phyloP scores from a whole-genome alignment of 2,329 filamentous ascomycete species.

The Penicillium brevicompactum region DNA sequence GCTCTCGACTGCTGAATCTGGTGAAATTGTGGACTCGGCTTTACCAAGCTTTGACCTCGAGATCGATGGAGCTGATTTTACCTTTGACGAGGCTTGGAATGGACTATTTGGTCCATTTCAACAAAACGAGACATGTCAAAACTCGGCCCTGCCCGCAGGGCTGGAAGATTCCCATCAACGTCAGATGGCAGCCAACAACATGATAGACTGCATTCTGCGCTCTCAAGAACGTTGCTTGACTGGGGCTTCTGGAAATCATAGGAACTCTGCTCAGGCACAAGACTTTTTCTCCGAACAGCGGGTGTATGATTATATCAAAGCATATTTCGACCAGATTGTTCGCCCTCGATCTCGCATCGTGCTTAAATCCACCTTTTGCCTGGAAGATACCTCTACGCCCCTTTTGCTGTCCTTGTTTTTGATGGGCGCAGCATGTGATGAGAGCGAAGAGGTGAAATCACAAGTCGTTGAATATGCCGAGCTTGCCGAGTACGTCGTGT shows the following conservation, averaged over 20 bases:
- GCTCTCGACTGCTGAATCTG: conserved; percentile 7
- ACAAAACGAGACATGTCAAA: not conserved
- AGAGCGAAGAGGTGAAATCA: not conserved
- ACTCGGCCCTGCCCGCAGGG: not conserved
- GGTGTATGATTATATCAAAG: conserved; percentile 8
- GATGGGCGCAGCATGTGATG: not conserved
- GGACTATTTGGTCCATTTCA: not conserved
- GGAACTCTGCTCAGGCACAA: not conserved
- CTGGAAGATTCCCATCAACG: not conserved
- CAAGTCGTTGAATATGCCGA: not conserved
- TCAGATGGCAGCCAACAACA: not conserved
- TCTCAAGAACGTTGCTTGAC: not conserved
- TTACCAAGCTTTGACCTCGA: conserved; percentile 10
- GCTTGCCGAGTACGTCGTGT: not conserved
- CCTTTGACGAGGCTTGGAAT: conserved; percentile 14
- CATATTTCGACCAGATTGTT: conserved; percentile 18
- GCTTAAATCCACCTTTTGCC: conserved; percentile 12
- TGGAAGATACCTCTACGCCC: not conserved
- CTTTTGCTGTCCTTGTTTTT: conserved; percentile 2
- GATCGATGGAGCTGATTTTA: not conserved
- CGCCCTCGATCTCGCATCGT: conserved; percentile 18
- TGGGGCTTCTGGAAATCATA: not conserved
- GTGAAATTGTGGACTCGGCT: not conserved
- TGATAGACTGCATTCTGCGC: not conserved
- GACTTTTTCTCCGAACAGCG: conserved; percentile 8